These are phyloP conservation scores for Aspergillus novoparasiticus DNA, from an alignment of 2,329 filamentous ascomycete genomes.

Conservation along the genomic window DNA sequence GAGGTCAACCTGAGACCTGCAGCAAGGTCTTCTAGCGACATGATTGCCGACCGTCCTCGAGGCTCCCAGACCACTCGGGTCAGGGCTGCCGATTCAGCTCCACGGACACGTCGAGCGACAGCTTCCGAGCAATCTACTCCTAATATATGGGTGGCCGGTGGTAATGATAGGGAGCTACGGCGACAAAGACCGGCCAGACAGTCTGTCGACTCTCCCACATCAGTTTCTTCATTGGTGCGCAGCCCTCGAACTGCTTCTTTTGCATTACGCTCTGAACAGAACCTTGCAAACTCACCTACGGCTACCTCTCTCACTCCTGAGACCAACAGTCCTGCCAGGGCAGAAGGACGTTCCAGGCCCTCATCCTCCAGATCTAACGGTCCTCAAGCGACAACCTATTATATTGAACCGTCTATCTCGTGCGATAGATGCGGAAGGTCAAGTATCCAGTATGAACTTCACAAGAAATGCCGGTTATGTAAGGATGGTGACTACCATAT, in stretches of 20 bases:
- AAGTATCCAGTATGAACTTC: conserved; percentile 81
- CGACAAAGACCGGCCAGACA: conserved; percentile 27
- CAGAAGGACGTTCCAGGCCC: conserved; percentile 32
- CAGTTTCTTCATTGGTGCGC: conserved; percentile 20
- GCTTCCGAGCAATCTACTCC: conserved; percentile 35
- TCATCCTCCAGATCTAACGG: conserved; percentile 34
- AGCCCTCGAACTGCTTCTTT: conserved; percentile 6
- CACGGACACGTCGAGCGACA: conserved; percentile 34
- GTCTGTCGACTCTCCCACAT: conserved; percentile 27
- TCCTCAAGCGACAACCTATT: conserved; percentile 43
- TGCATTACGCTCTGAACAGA: conserved; percentile 18
- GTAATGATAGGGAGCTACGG: conserved; percentile 26
- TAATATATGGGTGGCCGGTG: conserved; percentile 26
- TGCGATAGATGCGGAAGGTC: conserved; percentile 71
- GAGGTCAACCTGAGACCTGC: conserved; percentile 37
- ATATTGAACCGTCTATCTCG: conserved; percentile 69
- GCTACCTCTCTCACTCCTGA: conserved; percentile 18
- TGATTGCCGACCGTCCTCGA: conserved; percentile 35
- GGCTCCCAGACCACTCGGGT: conserved; percentile 27
- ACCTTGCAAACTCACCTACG: conserved; percentile 8
- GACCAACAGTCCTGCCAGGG: conserved; percentile 20
- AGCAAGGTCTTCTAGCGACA: conserved; percentile 40
- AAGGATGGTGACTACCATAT: conserved; percentile 73
- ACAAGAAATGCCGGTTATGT: conserved; percentile 80
- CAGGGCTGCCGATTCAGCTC: conserved; percentile 26